These are phyloP conservation scores for Tanacetum coccineum DNA, from an alignment of 129 eudicot species.

Conservation along the genomic window DNA sequence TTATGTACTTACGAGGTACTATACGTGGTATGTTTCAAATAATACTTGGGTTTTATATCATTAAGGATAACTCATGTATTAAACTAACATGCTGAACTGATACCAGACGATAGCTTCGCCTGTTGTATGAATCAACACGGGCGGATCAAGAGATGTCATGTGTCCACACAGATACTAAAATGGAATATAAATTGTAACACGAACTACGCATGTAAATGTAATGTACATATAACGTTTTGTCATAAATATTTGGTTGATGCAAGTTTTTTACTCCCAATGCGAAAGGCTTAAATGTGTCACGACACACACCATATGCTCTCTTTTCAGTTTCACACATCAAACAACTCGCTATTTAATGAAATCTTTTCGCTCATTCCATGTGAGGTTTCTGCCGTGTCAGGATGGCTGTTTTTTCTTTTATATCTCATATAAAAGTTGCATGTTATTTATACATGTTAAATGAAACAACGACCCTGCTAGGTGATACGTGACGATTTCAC, in stretches of 20 bases:
- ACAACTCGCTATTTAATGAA: slow-evolving; percentile 24
- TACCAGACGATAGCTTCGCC: no score
- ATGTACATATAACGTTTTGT: background rate
- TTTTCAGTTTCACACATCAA: slow-evolving; percentile 17
- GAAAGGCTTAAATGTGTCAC: slow-evolving; percentile 8
- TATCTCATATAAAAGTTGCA: background rate
- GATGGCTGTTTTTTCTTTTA: background rate
- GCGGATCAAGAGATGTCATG: no score
- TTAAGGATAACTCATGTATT: no score
- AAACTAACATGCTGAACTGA: no score
- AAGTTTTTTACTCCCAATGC: slow-evolving; percentile 18
- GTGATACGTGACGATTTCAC: no score
- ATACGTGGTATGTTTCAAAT: background rate
- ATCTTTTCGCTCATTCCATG: slow-evolving; percentile 17
- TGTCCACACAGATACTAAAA: no score
- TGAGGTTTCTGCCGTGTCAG: slow-evolving; percentile 22
- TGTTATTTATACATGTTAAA: no score
- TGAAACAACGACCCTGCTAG: no score
- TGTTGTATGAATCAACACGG: no score
- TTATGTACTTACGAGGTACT: background rate
- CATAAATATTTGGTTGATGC: background rate
- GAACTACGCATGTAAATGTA: background rate
- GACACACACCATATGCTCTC: slow-evolving; percentile 12
- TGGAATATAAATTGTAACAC: no score
- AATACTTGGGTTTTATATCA: background rate